Base-by-base conservation (phyloP, 495 filamentous ascomycete genomes). In the Neurospora intermedia region DNA sequence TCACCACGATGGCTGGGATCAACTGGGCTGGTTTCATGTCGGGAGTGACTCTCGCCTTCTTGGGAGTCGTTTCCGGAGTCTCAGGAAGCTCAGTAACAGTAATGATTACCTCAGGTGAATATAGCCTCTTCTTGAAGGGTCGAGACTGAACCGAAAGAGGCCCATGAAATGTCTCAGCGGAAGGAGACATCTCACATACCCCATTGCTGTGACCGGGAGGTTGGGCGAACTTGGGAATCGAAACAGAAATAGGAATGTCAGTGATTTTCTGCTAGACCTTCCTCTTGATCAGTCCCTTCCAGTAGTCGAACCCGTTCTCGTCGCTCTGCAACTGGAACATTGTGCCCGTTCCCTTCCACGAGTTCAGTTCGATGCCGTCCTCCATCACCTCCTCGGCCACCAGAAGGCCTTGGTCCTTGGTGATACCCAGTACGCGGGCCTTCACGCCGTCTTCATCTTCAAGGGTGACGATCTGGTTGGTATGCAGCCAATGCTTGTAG, bases 271-370 rank as follows among this genome's bases (percentile, higher is more conserved):
- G 20, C 74, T 73, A 94, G 9, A 91, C 79, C 86, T 96, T 98
- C 79, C 90, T 87, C 87, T 88, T 94, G 69, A 99, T 82, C 81
- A 99, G 80, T 0, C 96, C 96, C 79, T 86, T 91, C 81, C 97
- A 95, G 83, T 98, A 99, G 83, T 99, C 96, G 84, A 99, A 99
- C 83, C 94, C 97, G 77, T 99, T 99, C 78, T 93, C 93, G 77
- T 99, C 96, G 81, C 92, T 98, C 84, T 98, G 94, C 81, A 99
- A 83, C 78, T 91, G 88, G 86, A 89, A 94, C 59, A 91, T 84
- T 80, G 87, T 91, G 2, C 95, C 94, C 11, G 93, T 98, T 1
- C 84, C 80, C 73, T 89, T 81, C 73, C 75, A 62, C 13, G 73
- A 75, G 7, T 77, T 77, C 23, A 66, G 54, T 9, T 77, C 76